A percentile compares a stretch with the other conserved stretches of the same genome.
These are phyloP conservation scores for Alternaria novae-zelandiae DNA, from an alignment of 2,329 filamentous ascomycete species.

Conservation along the genomic window DNA sequence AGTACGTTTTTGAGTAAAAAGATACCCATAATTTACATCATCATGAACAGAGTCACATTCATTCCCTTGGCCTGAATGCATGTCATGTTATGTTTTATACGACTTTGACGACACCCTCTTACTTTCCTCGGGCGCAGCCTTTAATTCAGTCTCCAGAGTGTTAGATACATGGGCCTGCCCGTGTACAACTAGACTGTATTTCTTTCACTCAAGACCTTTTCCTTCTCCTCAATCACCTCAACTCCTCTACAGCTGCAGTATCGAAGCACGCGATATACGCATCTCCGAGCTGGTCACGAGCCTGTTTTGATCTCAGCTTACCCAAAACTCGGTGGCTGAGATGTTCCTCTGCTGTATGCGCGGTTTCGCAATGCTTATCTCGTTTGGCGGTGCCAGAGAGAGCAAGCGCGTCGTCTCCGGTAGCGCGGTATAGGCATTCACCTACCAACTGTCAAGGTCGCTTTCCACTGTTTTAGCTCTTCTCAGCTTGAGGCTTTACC, in stretches of 20 bases:
- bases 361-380: not conserved
- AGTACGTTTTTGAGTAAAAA: not conserved
- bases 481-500: not conserved
- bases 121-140: not conserved
- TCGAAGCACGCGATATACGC: not conserved
- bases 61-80: no score
- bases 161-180: not conserved
- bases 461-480: rapidly evolving
- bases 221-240: not conserved
- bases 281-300: not conserved
- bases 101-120: not conserved
- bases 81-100: no score
- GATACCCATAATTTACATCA: not conserved
- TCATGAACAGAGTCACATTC: not conserved
- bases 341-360: not conserved
- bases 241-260: not conserved
- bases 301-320: not conserved
- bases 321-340: not conserved
- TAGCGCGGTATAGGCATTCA: not conserved
- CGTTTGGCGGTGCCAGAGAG: not conserved
- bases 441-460: not conserved
- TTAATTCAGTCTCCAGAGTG: not conserved
- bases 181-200: not conserved
- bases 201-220: not conserved
- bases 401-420: not conserved